phyloP scores from a whole-genome alignment of 495 filamentous ascomycete species.

The Podospora anserina region DNA sequence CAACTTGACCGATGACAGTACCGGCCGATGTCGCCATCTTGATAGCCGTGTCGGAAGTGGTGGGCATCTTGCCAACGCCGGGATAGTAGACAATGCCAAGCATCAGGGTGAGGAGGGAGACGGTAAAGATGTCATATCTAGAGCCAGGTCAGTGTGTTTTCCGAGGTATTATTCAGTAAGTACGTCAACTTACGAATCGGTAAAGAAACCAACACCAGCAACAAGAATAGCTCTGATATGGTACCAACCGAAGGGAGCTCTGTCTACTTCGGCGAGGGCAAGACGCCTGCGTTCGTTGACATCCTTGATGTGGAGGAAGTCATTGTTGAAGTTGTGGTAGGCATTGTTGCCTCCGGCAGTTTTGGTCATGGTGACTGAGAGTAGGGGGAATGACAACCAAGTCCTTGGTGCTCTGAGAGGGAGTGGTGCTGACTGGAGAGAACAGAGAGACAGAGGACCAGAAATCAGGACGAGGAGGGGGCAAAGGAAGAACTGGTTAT shows the following conservation, averaged over 20 bases:
- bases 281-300: constrained; percentile 67
- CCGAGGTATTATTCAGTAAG: neutral
- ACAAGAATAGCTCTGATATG: constrained; percentile 68
- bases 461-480: neutral
- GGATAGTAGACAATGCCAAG: constrained; percentile 71
- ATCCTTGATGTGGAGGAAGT: constrained; percentile 62
- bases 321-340: constrained; percentile 66
- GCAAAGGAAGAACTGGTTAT: constrained; percentile 4
- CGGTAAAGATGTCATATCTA: constrained; percentile 63
- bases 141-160: neutral
- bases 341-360: constrained; percentile 62
- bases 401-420: neutral
- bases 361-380: constrained; percentile 28
- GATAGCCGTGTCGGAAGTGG: constrained; percentile 71
- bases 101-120: constrained; percentile 64
- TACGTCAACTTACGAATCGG: constrained; percentile 58
- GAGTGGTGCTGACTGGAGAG: constrained; percentile 6
- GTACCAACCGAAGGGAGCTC: constrained; percentile 73
- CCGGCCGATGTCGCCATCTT: constrained; percentile 86
- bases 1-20: constrained; percentile 80
- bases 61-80: constrained; percentile 54
- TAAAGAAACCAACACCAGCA: constrained; percentile 76
- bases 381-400: neutral
- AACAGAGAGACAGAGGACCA: neutral
- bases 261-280: constrained; percentile 71